phyloP scores from a whole-genome alignment of 1,139 yeast genomes.

The Debaryomyces nepalensis region DNA sequence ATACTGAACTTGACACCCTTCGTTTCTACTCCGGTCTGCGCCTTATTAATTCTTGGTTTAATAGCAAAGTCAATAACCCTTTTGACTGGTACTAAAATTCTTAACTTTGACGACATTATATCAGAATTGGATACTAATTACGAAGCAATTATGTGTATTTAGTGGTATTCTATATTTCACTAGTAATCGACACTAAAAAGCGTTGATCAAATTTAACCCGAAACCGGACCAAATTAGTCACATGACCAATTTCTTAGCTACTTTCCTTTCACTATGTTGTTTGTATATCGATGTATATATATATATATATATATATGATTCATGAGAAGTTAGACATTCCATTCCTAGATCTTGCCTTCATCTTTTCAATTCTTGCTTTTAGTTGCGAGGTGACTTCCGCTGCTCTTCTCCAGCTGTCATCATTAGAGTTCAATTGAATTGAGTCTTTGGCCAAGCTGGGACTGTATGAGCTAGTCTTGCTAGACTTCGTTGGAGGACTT shows the following conservation, averaged over 20 bases:
- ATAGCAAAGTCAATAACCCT: slow-evolving; percentile 93
- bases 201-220: slow-evolving; percentile 10
- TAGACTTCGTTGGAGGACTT: slow-evolving; percentile 26
- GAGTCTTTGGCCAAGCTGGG: slow-evolving; percentile 24
- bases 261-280: too few relatives aligned
- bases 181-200: neutral
- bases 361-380: slow-evolving; percentile 85
- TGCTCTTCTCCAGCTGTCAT: slow-evolving; percentile 86
- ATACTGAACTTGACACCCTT: slow-evolving; percentile 91
- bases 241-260: slow-evolving; percentile 8
- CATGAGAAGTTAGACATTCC: slow-evolving; percentile 14
- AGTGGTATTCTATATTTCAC: neutral
- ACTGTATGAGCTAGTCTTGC: slow-evolving; percentile 19
- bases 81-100: slow-evolving; percentile 91
- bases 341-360: slow-evolving; percentile 68
- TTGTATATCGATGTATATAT: neutral
- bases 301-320: slow-evolving; percentile 2
- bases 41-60: slow-evolving; percentile 88
- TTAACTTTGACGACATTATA: slow-evolving; percentile 49
- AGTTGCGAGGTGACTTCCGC: slow-evolving; percentile 87
- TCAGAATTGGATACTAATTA: neutral
- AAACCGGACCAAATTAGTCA: slow-evolving; percentile 11
- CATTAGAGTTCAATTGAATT: slow-evolving; percentile 46
- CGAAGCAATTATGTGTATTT: neutral
- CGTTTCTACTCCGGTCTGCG: slow-evolving; percentile 85